Base-by-base conservation (phyloP, 2,329 filamentous ascomycete species). In the Cryphonectria japonica region DNA sequence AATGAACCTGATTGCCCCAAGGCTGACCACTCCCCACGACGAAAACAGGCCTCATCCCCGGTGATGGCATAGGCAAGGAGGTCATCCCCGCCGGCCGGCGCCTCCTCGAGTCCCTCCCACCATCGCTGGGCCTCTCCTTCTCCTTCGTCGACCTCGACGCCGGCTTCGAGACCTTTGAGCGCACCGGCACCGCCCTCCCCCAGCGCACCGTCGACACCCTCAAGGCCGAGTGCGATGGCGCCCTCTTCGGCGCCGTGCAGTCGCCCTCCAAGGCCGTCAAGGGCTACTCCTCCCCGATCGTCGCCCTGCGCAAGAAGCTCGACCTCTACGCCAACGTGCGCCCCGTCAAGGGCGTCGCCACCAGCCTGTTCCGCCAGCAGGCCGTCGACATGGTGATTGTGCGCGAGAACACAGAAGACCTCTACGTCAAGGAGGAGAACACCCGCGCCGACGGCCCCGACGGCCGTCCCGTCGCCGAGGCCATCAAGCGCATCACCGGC, bases 251-350 rank as follows among this genome's bases (percentile, higher is more conserved):
- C 75, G 96, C 96, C 78, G 96, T 99, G 76, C 93, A 90, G 85
- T 98, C 95, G 67, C 96, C 96, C 14, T 93, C 93, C 66, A 93
- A 89, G 72, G 91, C 94, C 77, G 95, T 97, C 75, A 92, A 94
- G 82, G 96, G 96, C 80, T 99, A 99, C 87, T 97, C 94, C 69
- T 97, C 93, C 54, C 96, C 96, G 75, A 98, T 98, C 78, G 96
- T 99, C 74, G 96, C 95, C 64, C 91, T 99, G 75, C 94, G 96
- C 85, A 99, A 98, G 87, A 91, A 90, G 78, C 91, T 99, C 76
- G 91, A 96, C 81, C 91, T 99, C 71, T 99, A 97, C 83, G 96
- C 96, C 84, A 99, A 99, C 81, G 95, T 99, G 66, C 93, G 96
- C 52, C 95, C 95, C 68, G 96, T 98, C 81, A 98, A 98, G 86